Conservation (phyloP, 1,284 basidiomycete species). For the Anthracocystis panici-leucophaei region DNA sequence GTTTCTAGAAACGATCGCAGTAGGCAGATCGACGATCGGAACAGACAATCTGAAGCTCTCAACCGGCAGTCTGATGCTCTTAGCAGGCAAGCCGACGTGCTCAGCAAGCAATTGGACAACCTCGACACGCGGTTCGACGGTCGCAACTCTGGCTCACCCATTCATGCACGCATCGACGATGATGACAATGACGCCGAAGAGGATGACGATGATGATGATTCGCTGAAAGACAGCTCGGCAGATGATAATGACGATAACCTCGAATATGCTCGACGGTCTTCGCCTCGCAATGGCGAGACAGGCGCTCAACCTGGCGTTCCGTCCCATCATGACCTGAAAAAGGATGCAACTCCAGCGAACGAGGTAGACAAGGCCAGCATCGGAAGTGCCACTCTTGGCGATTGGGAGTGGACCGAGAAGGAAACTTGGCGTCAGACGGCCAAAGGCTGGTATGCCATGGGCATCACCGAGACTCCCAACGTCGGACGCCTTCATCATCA, state of each 20-base stretch:
- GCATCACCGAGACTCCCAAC: constrained; percentile 87
- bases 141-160: constrained; percentile 4
- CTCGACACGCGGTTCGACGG: constrained; percentile 19
- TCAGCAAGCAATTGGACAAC: constrained; percentile 4
- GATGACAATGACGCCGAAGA: constrained; percentile 29
- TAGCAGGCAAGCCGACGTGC: too few relatives aligned
- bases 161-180: constrained; percentile 36
- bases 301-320: not conserved
- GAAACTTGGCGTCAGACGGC: constrained; percentile 92
- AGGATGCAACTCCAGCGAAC: constrained; percentile 6
- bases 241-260: constrained; percentile 8
- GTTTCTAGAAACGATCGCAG: too few relatives aligned
- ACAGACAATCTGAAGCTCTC: too few relatives aligned
- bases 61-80: too few relatives aligned
- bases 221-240: not conserved
- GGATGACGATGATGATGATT: constrained; percentile 22
- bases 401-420: constrained; percentile 89
- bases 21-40: too few relatives aligned
- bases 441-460: constrained; percentile 90
- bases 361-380: constrained; percentile 75
- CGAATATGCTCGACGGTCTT: not conserved
- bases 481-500: constrained; percentile 93
- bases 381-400: constrained; percentile 84
- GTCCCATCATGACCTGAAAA: not conserved
- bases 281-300: not conserved